A percentile compares a stretch with the other conserved stretches of the same genome.
Conservation (phyloP, 495 filamentous ascomycete genomes). For the Friedmanniomyces endolithicus region DNA sequence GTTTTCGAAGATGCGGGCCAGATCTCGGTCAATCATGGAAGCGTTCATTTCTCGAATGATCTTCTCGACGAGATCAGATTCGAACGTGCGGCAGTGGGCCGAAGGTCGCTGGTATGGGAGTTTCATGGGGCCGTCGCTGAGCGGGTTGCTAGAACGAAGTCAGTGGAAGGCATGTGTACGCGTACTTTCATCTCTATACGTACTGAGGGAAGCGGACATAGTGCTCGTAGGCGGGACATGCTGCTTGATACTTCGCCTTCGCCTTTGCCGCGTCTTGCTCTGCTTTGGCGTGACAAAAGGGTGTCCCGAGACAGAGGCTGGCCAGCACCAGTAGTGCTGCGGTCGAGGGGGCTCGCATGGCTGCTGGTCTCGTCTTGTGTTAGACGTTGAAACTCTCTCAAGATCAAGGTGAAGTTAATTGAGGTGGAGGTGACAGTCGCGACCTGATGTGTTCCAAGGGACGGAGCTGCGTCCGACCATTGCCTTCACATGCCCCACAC, state of each 20-base stretch:
- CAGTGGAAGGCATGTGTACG: not conserved
- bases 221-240: constrained; percentile 39
- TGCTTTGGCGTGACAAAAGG: constrained; percentile 5
- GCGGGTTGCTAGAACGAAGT: constrained; percentile 45
- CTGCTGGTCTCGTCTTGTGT: not conserved
- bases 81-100: constrained; percentile 73
- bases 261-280: constrained; percentile 8
- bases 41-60: constrained; percentile 71
- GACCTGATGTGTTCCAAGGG: not conserved
- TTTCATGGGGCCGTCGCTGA: constrained; percentile 62
- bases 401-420: no score
- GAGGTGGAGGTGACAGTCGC: not conserved
- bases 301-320: constrained; percentile 11
- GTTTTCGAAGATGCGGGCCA: constrained; percentile 90
- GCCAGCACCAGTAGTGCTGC: constrained; percentile 15
- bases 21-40: constrained; percentile 72
- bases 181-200: constrained; percentile 1
- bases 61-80: constrained; percentile 70
- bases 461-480: not conserved
- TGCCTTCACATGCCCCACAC: not conserved
- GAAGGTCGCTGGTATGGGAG: constrained; percentile 86
- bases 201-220: constrained; percentile 39
- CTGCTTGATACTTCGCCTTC: constrained; percentile 27
- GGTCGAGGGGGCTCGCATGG: constrained; percentile 11
- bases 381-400: no score